Base-by-base conservation (phyloP, 345 rosid genomes). In the Arabidopsis suecica region DNA sequence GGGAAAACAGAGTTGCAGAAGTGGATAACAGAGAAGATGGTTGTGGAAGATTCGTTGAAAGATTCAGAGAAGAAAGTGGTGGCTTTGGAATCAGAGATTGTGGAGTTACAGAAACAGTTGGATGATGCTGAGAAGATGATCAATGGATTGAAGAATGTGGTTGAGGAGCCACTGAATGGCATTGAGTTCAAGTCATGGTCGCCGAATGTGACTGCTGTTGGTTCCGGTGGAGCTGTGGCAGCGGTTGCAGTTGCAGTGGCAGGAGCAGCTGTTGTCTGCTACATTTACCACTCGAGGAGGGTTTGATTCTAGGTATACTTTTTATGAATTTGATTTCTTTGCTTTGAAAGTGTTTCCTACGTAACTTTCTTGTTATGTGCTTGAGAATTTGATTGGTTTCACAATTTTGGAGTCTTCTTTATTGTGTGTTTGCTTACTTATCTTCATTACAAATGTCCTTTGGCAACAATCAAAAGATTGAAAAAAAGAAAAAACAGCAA, bases 161-260 rank as follows among this genome's bases (percentile, higher is more conserved):
- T 77, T 6, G 88, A 85, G 66, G 88, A 85, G 66, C 71, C 78
- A 2, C 16, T 36, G 18, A 81, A 80, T 76, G 90, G 86, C 32
- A 60, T 73, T n/a, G 82, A 73, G 59, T 3, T 53, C n/a, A 85
- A 50, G 68, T 81, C 62, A 38, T 57, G 65, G 70, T 41, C 28
- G 3, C 42, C 42, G 14, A n/a, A n/a, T 64, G 33, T 7, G 41
- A 13, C 79, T 78, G 5, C 78, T 78, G 6, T 79, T 76, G 91
- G 86, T 6, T 85, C 89, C 5, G 69, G 83, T 8, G 88, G 88
- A 22, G 85, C 84, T 10, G 14, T 84, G 57, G 86, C 83, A 0
- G 88, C 85, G 1, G 83, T 87, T 49, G 79, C 74, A 64, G 86
- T 73, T 7, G 84, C 84, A 3, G 61, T 83, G 38, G 86, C 78